phyloP scores from a whole-genome alignment of 2,329 filamentous ascomycete species.

The Fusarium floridanum region DNA sequence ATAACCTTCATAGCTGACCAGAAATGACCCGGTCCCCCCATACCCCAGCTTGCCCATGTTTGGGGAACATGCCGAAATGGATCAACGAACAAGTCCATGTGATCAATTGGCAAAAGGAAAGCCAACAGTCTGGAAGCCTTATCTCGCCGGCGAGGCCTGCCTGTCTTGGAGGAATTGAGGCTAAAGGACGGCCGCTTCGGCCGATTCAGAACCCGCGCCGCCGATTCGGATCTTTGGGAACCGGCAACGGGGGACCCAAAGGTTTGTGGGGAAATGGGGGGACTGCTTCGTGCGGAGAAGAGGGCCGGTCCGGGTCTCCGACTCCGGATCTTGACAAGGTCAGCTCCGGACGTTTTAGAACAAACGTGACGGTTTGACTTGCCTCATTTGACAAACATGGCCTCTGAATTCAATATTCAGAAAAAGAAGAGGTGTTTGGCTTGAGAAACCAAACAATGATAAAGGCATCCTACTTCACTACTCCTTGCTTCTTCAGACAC shows the following conservation, averaged over 20 bases:
- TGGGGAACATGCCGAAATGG: conserved; percentile 1
- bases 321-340: background rate
- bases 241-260: background rate
- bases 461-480: background rate
- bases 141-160: conserved; percentile 29
- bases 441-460: background rate
- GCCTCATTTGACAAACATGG: conserved; percentile 1
- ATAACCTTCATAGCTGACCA: background rate
- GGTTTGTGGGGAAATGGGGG: conserved; percentile 5
- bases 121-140: background rate
- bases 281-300: background rate
- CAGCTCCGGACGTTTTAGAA: background rate
- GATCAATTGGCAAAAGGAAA: background rate
- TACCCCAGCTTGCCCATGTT: background rate
- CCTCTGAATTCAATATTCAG: background rate
- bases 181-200: background rate
- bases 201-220: background rate
- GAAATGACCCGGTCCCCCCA: background rate
- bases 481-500: background rate
- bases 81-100: background rate
- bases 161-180: conserved; percentile 10
- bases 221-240: background rate
- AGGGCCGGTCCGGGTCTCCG: background rate
- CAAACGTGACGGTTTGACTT: background rate
- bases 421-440: background rate